Evolutionary conservation across 345 rosid species (phyloP), one percentile per base, ranked within the genome.

Genomic region (Arabis alpina): DNA sequence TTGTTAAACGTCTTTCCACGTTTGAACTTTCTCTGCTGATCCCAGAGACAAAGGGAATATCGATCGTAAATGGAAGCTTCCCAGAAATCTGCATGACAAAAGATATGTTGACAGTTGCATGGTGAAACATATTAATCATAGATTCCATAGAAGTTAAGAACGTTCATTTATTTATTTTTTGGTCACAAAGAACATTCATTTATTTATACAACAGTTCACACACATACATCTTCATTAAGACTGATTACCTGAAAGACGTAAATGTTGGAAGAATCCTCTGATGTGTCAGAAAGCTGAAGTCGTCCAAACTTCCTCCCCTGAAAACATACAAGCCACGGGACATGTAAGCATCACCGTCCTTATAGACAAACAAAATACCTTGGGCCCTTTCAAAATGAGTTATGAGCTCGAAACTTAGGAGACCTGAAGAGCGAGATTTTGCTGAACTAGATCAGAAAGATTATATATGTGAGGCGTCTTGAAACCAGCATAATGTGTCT

Each of bases 381-480:
- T 53, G 32, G 63, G 30, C 32, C 37, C 54, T 24, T 54, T 12
- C 47, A 24, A 65, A 69, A 61, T 37, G 54, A 68, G 52, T 15
- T 40, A 40, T 44, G 55, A 65, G 37, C 56, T 68, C 47, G 10
- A 61, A 45, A 53, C 23, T 25, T 62, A 54, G 71, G 81, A 76
- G 80, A 91, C 99, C 79, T 92, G 98, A 55, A 75, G 77, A 56
- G 80, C 95, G 52, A 94, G 90, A 80, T 85, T 79, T 71, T 76
- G 87, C 76, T 71, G 89, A 56, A 94, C 93, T 60, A 91, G 89
- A 83, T 89, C 96, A 76, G 97, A 91, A 70, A 94, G 76, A 81
- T 94, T 94, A 74, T 91, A 86, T 77, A 92, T 82, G 78, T 94
- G 88, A 78, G 90, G 95, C 16, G 98, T 94, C 84, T 83, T 85